Conservation (phyloP, 495 filamentous ascomycete species). For the Oleoguttula mirabilis region DNA sequence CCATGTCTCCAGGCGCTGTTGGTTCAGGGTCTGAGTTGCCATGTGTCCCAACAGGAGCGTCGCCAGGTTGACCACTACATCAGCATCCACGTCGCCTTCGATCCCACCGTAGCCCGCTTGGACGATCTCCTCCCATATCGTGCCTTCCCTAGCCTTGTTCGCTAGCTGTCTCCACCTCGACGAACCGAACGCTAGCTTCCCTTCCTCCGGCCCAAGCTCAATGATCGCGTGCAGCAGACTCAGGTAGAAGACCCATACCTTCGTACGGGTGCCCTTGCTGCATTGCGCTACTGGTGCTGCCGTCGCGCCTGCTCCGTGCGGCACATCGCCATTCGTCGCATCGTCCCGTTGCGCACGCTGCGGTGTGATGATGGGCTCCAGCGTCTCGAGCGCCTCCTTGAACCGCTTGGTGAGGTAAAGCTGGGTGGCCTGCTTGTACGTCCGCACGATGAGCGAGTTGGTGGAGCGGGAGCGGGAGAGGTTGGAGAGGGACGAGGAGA, state of each 20-base stretch:
- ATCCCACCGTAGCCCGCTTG: conserved; percentile 69
- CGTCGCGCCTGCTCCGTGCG: conserved; percentile 22
- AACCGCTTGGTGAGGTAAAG: conserved; percentile 87
- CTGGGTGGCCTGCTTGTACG: conserved; percentile 80
- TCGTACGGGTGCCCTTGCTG: conserved; percentile 68
- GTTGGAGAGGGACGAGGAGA: conserved; percentile 40
- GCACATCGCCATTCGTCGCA: conserved; percentile 25
- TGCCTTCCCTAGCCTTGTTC: conserved; percentile 68
- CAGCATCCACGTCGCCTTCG: conserved; percentile 83
- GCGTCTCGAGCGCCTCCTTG: conserved; percentile 69
- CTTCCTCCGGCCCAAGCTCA: conserved; percentile 80
- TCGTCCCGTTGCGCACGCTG: conserved; percentile 27
- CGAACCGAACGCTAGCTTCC: conserved; percentile 71
- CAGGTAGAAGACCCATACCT: conserved; percentile 93
- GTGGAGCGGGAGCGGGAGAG: conserved; percentile 44
- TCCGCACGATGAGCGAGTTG: conserved; percentile 58
- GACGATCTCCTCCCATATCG: conserved; percentile 86
- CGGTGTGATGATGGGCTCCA: conserved; percentile 63
- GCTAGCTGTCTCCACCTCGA: conserved; percentile 72
- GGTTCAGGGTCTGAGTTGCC: conserved; percentile 66
- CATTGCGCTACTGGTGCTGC: conserved; percentile 59
- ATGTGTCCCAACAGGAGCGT: conserved; percentile 81
- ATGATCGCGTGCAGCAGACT: conserved; percentile 82
- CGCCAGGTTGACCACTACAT: conserved; percentile 85
- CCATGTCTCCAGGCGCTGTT: conserved; percentile 79